Evolutionary conservation across 768 basidiomycete genomes (phyloP).

Genomic region (Xerocomus spinulosus): DNA sequence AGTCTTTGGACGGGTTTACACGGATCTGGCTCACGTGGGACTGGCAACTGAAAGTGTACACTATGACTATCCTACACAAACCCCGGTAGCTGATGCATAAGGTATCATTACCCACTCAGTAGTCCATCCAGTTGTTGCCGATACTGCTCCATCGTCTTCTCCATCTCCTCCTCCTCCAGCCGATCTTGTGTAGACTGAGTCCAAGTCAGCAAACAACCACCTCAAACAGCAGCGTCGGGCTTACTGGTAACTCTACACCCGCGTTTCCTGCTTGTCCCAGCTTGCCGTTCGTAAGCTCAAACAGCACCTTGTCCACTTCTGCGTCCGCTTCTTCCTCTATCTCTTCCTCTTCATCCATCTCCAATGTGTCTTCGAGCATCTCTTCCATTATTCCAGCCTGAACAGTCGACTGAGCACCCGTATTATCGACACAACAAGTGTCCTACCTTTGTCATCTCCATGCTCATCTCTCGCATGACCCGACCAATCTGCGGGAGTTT

Average conservation of each 20-base stretch:
- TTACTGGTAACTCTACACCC: constrained; percentile 68
- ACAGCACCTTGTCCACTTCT: constrained; percentile 95
- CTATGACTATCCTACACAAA: constrained; percentile 12
- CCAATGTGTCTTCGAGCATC: constrained; percentile 92
- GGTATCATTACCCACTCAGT: constrained; percentile 44
- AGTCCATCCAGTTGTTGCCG: constrained; percentile 85
- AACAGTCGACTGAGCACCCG: constrained; percentile 4
- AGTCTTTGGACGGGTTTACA: constrained; percentile 15
- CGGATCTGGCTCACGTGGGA: constrained; percentile 21
- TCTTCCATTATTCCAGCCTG: constrained; percentile 98
- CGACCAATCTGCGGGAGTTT: constrained; percentile 90
- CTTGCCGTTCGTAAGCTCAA: constrained; percentile 93
- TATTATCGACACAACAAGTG: neutral
- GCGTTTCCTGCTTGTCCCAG: constrained; percentile 81
- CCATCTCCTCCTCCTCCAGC: constrained; percentile 75
- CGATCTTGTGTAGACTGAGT: constrained; percentile 55
- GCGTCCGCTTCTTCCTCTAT: constrained; percentile 95
- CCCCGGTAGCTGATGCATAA: constrained; percentile 2
- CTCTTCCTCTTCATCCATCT: constrained; percentile 91
- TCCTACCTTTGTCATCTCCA: constrained; percentile 97
- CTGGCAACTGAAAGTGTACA: too few relatives aligned
- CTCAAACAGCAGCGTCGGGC: constrained; percentile 25
- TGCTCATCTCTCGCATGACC: constrained; percentile 95
- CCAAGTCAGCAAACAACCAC: constrained; percentile 6
- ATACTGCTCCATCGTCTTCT: constrained; percentile 86